These are phyloP conservation scores for Arabis alpina DNA, from an alignment of 345 rosid genomes.

Conservation along the genomic window DNA sequence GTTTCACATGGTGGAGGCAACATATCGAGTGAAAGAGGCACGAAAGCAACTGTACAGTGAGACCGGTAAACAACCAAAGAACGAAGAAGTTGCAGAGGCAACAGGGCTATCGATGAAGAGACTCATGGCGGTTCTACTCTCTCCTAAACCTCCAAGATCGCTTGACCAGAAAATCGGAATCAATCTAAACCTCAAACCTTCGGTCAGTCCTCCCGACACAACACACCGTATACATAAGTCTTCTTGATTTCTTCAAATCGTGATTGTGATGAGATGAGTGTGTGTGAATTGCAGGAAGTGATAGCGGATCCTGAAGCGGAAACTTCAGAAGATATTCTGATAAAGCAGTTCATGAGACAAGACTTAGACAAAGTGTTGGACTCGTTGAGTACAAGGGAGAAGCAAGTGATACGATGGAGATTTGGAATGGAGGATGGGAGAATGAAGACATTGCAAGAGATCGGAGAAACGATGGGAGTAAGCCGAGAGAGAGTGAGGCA, in stretches of 20 bases:
- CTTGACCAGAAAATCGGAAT: constrained; percentile 89
- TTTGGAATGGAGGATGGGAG: constrained; percentile 91
- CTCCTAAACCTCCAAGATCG: constrained; percentile 85
- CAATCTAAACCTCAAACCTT: constrained; percentile 78
- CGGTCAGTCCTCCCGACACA: constrained; percentile 48
- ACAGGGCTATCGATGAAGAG: constrained; percentile 91
- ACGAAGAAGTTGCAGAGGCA: constrained; percentile 87
- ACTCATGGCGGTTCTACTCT: constrained; percentile 69
- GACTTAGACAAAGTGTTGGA: constrained; percentile 83
- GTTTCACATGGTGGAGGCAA: constrained; percentile 97
- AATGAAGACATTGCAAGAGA: constrained; percentile 91
- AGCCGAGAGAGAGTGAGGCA: constrained; percentile 96
- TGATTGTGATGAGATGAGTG: background rate
- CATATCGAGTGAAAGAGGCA: constrained; percentile 88
- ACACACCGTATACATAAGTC: background rate
- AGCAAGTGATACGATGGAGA: constrained; percentile 80
- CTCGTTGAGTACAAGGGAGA: constrained; percentile 72
- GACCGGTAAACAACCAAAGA: constrained; percentile 71
- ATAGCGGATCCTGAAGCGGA: constrained; percentile 80
- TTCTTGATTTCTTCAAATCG: background rate
- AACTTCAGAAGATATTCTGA: constrained; percentile 67
- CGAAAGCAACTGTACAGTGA: constrained; percentile 70
- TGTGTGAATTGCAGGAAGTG: constrained; percentile 64
- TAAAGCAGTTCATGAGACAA: constrained; percentile 78
- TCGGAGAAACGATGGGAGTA: constrained; percentile 79